Base-by-base conservation (phyloP, 768 basidiomycete species). In the Collybia mongolica region DNA sequence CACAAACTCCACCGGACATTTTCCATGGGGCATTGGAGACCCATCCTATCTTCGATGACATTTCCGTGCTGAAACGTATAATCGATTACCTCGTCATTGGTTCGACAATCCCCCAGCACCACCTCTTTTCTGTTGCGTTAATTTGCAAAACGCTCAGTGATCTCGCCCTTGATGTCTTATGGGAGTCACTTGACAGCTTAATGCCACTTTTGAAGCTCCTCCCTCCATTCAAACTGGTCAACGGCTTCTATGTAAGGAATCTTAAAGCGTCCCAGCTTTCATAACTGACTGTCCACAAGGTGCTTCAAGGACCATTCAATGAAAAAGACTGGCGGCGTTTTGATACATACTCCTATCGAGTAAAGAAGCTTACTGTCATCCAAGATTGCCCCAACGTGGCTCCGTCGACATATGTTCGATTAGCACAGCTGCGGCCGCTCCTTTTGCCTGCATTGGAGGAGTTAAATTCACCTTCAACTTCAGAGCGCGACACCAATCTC, bases 91-190 rank as follows among this genome's bases (percentile, higher is more conserved):
- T 32, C 11, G 9, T 12, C 32, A 32, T 6, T 9, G 32, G 11
- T 14, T 32, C 11, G 32, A 32, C 4, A 14, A 32, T 9, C 11
- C 2, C 5, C 14, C 32, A 20, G 29, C 57, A 14, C 9, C 22
- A 48, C 26, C 44, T 56, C 14, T 38, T 51, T 6, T 14, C 28
- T 20, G 47, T 42, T 0, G 50, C 53, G 1, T 39, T 54, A 8
- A 54, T 50, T 6, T 57, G 56, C 51, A 57, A 12, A 2, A 36
- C 29, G 9, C 51, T 57, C 28, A 28, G 9, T 19, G 53, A 49
- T 11, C 47, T 53, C 5, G 50, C 56, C 3, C 46, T 52, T 6
- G 48, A 57, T 26, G 47, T 26, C 4, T 29, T 57, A 19, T 57
- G 53, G 56, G 39, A 23, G 26, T 43, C 40, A 6, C 28, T 56